Base-by-base conservation (phyloP, 2,329 filamentous ascomycete genomes). In the Xylaria polymorpha region DNA sequence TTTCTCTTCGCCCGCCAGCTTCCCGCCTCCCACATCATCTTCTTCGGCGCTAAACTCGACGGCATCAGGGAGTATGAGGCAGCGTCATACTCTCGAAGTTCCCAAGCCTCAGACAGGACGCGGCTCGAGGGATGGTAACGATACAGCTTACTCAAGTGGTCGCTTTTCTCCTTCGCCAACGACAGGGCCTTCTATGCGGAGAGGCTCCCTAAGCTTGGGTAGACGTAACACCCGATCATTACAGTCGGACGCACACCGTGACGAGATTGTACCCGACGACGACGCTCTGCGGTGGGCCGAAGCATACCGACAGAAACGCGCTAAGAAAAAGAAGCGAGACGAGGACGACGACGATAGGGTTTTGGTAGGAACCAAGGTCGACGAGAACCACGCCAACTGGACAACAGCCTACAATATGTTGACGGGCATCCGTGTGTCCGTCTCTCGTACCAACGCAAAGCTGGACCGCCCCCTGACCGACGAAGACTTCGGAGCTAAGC, bases 331-430 rank as follows among this genome's bases (percentile, higher is more conserved):
- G 84, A 88, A 92, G 79, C 92, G 91, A 77, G 94, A 98, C 71
- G 92, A 91, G 71, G 91, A 98, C 74, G 94, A 98, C 73, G 96
- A 98, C 70, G 95, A 98, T 76, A 90, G 94, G 71, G 95, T 99
- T 10, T 87, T 98, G 39, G 94, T 99, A 20, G 96, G 96, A 68
- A 99, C 94, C 67, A 98, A 98, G 83, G 96, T 99, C 61, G 96
- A 99, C 79, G 94, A 98, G 83, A 92, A 93, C 77, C 96, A 99
- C 80, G 92, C 94, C 74, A 98, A 98, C 81, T 99, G 93, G 91
- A 94, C 97, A 53, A 98, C 94, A 1, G 96, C 96, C 68, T 99
- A 99, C 85, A 99, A 99, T 82, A 99, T 99, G 96, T 87, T 99
- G 83, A 99, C 96, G 46, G 96, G 96, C 72, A 99, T 99, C 79